phyloP scores from a whole-genome alignment of 2,329 filamentous ascomycete species.

The Arthrobotrys musiformis region DNA sequence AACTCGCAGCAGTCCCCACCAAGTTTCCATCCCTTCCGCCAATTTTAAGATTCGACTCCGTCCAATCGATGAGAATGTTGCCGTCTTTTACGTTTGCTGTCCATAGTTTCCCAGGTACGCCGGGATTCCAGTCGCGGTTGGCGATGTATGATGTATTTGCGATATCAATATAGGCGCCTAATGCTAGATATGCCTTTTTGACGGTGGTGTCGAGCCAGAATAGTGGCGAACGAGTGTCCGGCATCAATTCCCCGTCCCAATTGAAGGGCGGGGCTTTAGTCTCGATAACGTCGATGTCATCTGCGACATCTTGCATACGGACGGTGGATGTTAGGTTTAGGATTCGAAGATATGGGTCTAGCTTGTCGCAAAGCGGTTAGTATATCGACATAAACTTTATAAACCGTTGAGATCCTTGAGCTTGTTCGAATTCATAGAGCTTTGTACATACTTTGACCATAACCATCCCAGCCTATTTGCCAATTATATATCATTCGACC shows the following conservation, averaged over 20 bases:
- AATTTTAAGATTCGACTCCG: conserved; percentile 23
- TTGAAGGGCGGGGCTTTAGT: conserved; percentile 16
- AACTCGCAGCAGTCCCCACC: conserved; percentile 27
- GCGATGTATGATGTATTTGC: conserved; percentile 29
- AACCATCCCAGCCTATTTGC: conserved; percentile 9
- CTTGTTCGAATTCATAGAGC: not conserved
- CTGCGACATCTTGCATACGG: conserved; percentile 20
- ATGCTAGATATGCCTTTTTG: conserved; percentile 43
- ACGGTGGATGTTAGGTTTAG: conserved; percentile 39
- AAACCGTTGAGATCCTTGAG: not conserved
- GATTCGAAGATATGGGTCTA: conserved; percentile 51
- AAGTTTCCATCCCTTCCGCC: conserved; percentile 23
- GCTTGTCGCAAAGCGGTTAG: not conserved
- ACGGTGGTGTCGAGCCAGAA: conserved; percentile 42
- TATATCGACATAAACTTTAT: not conserved
- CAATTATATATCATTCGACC: conserved; percentile 53
- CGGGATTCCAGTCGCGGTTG: conserved; percentile 39
- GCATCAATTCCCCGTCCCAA: conserved; percentile 16
- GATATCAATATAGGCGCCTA: conserved; percentile 25
- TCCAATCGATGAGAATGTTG: conserved; percentile 40
- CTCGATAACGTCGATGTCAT: conserved; percentile 18
- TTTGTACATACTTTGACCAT: conserved; percentile 39
- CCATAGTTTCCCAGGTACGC: conserved; percentile 35
- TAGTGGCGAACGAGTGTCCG: conserved; percentile 40
- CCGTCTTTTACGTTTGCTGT: conserved; percentile 25